phyloP scores from a whole-genome alignment of 1,284 basidiomycete species.

The Caloboletus firmus region DNA sequence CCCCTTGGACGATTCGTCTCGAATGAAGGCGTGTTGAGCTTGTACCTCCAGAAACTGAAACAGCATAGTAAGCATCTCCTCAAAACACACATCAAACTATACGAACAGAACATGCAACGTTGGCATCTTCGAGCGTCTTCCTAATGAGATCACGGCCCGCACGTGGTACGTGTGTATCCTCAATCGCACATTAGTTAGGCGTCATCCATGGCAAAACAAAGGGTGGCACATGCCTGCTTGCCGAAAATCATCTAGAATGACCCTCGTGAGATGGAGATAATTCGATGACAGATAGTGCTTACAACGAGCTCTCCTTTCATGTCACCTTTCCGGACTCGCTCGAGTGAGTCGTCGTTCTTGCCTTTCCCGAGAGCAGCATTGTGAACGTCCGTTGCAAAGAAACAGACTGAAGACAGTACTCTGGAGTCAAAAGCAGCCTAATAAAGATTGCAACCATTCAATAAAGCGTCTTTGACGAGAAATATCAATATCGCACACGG shows the following conservation, averaged over 20 bases:
- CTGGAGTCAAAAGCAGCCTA: conserved; percentile 82
- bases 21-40: conserved; percentile 92
- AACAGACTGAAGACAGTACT: conserved; percentile 84
- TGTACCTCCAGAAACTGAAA: conserved; percentile 86
- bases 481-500: conserved; percentile 17
- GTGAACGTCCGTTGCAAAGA: conserved; percentile 92
- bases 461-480: conserved; percentile 53
- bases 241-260: conserved; percentile 82
- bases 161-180: conserved; percentile 89
- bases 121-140: conserved; percentile 75
- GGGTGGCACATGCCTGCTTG: conserved; percentile 62
- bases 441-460: conserved; percentile 19
- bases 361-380: conserved; percentile 84
- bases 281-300: conserved; percentile 29
- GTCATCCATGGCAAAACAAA: not conserved
- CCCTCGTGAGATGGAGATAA: not conserved
- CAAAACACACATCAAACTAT: not conserved
- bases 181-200: conserved; percentile 3
- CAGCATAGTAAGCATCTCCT: not conserved
- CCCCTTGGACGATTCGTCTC: conserved; percentile 87
- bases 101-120: conserved; percentile 66
- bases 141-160: conserved; percentile 82
- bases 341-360: conserved; percentile 76
- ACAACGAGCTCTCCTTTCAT: conserved; percentile 85
- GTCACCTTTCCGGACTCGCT: conserved; percentile 70